Evolutionary conservation across 495 filamentous ascomycete genomes (phyloP), one percentile per base, ranked within the genome.

Genomic region (Aspergillus baeticus): DNA sequence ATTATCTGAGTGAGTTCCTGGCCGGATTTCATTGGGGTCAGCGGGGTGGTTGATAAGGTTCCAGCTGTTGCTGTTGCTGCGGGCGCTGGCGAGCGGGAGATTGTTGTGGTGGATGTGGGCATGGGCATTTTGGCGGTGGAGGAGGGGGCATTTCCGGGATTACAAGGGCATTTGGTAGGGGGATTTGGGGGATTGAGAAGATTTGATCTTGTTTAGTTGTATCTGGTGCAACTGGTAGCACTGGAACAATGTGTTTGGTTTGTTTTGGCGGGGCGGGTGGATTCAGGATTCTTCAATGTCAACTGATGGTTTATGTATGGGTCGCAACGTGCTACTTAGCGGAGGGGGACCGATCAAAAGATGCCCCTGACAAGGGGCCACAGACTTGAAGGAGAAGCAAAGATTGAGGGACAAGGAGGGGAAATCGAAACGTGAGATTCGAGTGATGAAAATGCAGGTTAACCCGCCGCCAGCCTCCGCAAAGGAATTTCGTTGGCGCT

Each of bases 11-110:
- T 36, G 34, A 65, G 54, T 31, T 62, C 54, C 48, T 54, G n/a
- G 44, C 63, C 58, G 34, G 41, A 62, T 48, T 43, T 64, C 38
- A 29, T 54, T 38, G 61, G 68, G 57, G 63, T 61, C 13, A 36
- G 63, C 41, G 49, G 49, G 21, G 31, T 10, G 8, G 17, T 17
- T 35, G 5, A 6, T 34, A 6, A 2, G 3, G 26, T 29, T 8
- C 26, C 26, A 29, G 26, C 26, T 29, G 4, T 8, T 29, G 4
- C 26, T 4, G 26, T 8, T 3, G 26, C 8, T 3, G 26, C 8
- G 26, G 26, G 26, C 7, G 37, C 18, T 29, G 49, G n/a, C n/a
- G n/a, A n/a, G n/a, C n/a, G n/a, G n/a, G n/a, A n/a, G n/a, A n/a
- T n/a, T n/a, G n/a, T n/a, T n/a, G n/a, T n/a, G n/a, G n/a, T n/a